Evolutionary conservation across 805 yeast species (phyloP).

Genomic region (Metschnikowia shivogae): DNA sequence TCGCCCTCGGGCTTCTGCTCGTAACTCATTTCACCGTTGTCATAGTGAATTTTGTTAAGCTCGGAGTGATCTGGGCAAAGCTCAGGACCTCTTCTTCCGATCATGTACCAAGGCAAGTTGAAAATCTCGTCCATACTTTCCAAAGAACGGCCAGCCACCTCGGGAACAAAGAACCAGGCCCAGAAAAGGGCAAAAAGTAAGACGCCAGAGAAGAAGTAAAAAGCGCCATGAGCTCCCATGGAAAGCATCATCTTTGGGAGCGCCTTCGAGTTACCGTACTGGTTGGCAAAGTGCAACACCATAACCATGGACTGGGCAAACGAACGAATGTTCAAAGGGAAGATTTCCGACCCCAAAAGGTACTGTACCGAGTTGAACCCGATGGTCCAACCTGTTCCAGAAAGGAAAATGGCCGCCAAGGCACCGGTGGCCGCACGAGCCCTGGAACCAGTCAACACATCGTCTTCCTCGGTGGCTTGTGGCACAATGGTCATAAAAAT

Average conservation of each 20-base stretch:
- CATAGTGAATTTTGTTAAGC: conserved; percentile 25
- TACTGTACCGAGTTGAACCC: conserved; percentile 58
- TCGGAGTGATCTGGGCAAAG: conserved; percentile 51
- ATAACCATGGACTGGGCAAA: conserved; percentile 49
- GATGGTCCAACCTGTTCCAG: conserved; percentile 56
- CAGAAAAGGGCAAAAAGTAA: conserved; percentile 39
- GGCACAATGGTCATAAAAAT: conserved; percentile 45
- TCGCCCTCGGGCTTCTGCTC: conserved; percentile 5
- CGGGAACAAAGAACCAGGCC: conserved; percentile 50
- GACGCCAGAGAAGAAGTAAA: conserved; percentile 47
- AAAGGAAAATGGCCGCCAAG: conserved; percentile 45
- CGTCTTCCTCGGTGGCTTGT: conserved; percentile 32
- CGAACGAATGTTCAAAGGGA: conserved; percentile 48
- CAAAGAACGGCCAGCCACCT: conserved; percentile 47
- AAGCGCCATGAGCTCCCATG: conserved; percentile 46
- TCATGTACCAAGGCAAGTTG: conserved; percentile 53
- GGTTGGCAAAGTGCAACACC: conserved; percentile 55
- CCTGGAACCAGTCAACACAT: conserved; percentile 27
- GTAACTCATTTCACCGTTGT: conserved; percentile 2
- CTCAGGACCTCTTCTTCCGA: conserved; percentile 51
- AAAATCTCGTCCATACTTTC: conserved; percentile 51
- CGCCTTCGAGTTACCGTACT: conserved; percentile 55
- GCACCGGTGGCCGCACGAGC: conserved; percentile 43
- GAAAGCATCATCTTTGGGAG: conserved; percentile 47
- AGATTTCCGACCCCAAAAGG: conserved; percentile 50